Evolutionary conservation across 2,329 filamentous ascomycete species (phyloP).

Genomic region (Cryphonectria japonica): DNA sequence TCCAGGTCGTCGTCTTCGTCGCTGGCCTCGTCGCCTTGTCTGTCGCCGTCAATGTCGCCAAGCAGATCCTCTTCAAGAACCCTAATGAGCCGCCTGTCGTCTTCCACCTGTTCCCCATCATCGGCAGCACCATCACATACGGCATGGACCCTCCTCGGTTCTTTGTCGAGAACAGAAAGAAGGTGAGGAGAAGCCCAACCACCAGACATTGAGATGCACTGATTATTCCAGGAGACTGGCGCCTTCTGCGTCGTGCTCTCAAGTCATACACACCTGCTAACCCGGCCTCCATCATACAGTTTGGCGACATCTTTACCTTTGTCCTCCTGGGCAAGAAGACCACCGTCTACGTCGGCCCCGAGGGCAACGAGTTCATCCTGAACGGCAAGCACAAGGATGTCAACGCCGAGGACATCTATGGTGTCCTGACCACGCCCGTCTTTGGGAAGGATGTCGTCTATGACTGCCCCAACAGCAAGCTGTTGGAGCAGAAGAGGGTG

Average conservation of each 20-base stretch:
- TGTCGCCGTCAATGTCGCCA: slow-evolving; percentile 77
- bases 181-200: slow-evolving; percentile 51
- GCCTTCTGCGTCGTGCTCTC: neutral
- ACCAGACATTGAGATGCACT: too few species aligned
- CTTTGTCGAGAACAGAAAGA: slow-evolving; percentile 72
- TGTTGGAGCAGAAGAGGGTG: slow-evolving; percentile 89
- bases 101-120: slow-evolving; percentile 79
- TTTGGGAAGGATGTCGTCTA: slow-evolving; percentile 83
- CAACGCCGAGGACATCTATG: slow-evolving; percentile 59
- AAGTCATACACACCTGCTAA: neutral
- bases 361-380: slow-evolving; percentile 60
- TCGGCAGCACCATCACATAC: slow-evolving; percentile 92
- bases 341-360: slow-evolving; percentile 53
- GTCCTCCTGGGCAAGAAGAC: slow-evolving; percentile 54
- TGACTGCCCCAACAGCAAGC: slow-evolving; percentile 80
- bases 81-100: slow-evolving; percentile 80
- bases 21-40: slow-evolving; percentile 53
- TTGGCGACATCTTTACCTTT: slow-evolving; percentile 60
- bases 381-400: slow-evolving; percentile 58
- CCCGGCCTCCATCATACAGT: slow-evolving; percentile 37
- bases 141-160: slow-evolving; percentile 93
- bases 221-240: neutral
- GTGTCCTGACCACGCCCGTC: slow-evolving; percentile 54
- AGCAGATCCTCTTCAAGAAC: slow-evolving; percentile 80
- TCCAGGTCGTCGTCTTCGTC: slow-evolving; percentile 52